These are phyloP conservation scores for Monilinia vaccinii-corymbosi DNA, from an alignment of 2,329 filamentous ascomycete genomes.

Conservation along the genomic window DNA sequence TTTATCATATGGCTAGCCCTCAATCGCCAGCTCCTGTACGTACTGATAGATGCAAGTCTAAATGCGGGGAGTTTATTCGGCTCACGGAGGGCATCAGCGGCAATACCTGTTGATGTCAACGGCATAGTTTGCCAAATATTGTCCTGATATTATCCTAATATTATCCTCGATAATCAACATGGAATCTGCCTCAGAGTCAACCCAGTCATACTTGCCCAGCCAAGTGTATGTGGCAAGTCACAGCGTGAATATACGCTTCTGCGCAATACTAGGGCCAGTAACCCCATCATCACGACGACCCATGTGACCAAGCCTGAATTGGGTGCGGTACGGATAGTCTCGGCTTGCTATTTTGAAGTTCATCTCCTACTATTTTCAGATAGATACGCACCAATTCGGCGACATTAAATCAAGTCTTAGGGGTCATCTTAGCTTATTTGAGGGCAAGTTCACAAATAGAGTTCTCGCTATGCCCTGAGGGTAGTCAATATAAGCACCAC, in stretches of 20 bases:
- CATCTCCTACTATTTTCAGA: background rate
- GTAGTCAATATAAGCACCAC: background rate
- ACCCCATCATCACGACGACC: background rate
- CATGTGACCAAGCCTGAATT: background rate
- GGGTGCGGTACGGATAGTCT: background rate
- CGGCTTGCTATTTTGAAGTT: background rate
- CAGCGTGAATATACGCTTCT: background rate
- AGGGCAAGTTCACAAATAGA: background rate
- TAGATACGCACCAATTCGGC: background rate
- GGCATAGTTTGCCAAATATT: background rate
- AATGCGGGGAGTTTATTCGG: background rate
- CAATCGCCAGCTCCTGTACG: background rate
- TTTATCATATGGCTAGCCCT: background rate
- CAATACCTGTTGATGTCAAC: background rate
- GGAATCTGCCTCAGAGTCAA: background rate
- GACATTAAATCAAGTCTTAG: background rate
- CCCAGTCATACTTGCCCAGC: background rate
- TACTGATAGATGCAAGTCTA: background rate
- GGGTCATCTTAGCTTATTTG: background rate
- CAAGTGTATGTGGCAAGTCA: background rate
- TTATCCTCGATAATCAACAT: background rate
- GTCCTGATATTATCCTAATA: background rate
- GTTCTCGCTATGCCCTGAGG: background rate
- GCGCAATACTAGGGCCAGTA: background rate
- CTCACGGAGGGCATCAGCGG: background rate